A percentile compares a stretch with the other conserved stretches of the same genome.
Evolutionary conservation across 257 asterid species (phyloP).

Genomic region (Fraxinus cuspidata): DNA sequence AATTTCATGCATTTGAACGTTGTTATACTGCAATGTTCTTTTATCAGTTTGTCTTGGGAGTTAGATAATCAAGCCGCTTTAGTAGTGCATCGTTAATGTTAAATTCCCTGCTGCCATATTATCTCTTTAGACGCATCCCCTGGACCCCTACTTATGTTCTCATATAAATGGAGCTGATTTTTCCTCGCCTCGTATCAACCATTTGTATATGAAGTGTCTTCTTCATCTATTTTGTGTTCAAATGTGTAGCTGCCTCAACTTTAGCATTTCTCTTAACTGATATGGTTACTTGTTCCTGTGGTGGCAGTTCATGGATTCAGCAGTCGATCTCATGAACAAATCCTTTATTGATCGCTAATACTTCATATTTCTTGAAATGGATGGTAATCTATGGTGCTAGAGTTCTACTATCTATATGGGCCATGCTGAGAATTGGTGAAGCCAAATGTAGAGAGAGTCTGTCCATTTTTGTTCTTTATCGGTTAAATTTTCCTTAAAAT

Average conservation of each 20-base stretch:
- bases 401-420: constrained; percentile 24
- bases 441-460: not conserved
- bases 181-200: not conserved
- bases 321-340: constrained; percentile 75
- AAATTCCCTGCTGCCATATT: not conserved
- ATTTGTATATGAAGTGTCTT: not conserved
- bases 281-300: constrained; percentile 19
- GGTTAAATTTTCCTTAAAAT: constrained; percentile 23
- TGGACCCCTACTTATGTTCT: not conserved
- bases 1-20: constrained; percentile 15
- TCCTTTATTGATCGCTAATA: constrained; percentile 64
- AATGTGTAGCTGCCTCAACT: not conserved
- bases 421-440: constrained; percentile 12
- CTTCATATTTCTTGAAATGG: not conserved
- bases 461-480: constrained; percentile 3
- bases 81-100: not conserved
- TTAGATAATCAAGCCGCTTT: not conserved
- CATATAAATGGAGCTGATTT: not conserved
- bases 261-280: constrained; percentile 11
- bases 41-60: not conserved
- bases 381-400: constrained; percentile 10
- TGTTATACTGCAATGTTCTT: not conserved
- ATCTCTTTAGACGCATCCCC: not conserved
- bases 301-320: constrained; percentile 85
- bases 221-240: not conserved